Base-by-base conservation (phyloP, 192 early-diverging fungal genomes). In the Coemansia erecta region DNA sequence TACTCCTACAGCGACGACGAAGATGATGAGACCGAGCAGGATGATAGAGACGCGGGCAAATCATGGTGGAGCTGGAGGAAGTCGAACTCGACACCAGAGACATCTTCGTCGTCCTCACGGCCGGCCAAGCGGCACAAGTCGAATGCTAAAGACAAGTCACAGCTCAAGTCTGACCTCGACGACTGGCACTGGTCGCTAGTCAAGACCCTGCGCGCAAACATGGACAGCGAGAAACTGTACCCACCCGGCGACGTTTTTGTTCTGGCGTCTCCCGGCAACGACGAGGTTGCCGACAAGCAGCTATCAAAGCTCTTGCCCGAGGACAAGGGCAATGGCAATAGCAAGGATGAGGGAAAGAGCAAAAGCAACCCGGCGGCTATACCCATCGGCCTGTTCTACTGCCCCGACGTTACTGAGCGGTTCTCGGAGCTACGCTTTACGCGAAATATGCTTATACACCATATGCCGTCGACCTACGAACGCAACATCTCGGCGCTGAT, bases 171-270 rank as follows among this genome's bases (percentile, higher is more conserved):
- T 10, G 62, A 53, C n/a, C 49, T 71, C 46, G 86, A 90, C 21
- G 83, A 92, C 60, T 94, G 90, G 90, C 87, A 88, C 54, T 90
- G 89, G 89, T 87, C 89, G 8, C 66, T 91, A 41, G 82, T 90
- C 58, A 90, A 91, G 60, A 91, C 90, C 0, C 77, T 94, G 72
- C 69, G 90, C 2, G 90, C 92, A 1, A 89, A 85, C 46, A 94
- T 94, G 92, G 69, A 80, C 44, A 85, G 87, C 19, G 92, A 92
- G 43, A 94, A 94, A 56, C 78, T 94, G 14, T 94, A 90, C 59
- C 91, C 91, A 18, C 86, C 90, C 0, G 87, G 86, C 0, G 86
- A 84, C 8, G 85, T 92, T 15, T 94, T 77, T 79, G 24, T 86
- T 55, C 46, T 86, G 80, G 52, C 62, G 56, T 46, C 62, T 3